A percentile compares a stretch with the other conserved stretches of the same genome.
Evolutionary conservation across 441 rosid genomes (phyloP).

Genomic region (Gossypium schwendimanii): DNA sequence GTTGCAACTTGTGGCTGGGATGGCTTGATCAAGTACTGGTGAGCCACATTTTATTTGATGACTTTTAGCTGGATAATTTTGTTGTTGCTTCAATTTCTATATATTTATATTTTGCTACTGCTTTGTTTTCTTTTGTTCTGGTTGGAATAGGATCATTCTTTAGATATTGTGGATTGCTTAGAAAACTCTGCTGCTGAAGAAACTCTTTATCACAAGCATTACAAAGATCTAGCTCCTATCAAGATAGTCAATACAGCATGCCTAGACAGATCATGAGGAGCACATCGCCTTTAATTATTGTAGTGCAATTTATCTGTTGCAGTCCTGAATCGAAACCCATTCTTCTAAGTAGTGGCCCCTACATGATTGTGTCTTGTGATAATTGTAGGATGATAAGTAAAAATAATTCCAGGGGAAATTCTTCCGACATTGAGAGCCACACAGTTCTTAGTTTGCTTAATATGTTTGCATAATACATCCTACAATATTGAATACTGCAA

Average conservation of each 20-base stretch:
- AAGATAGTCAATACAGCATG: too few relatives aligned
- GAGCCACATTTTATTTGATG: conserved; percentile 25
- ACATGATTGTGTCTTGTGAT: neutral
- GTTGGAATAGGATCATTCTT: neutral
- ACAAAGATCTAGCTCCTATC: neutral
- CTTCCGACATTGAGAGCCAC: neutral
- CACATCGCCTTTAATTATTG: neutral
- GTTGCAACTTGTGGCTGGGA: conserved; percentile 99
- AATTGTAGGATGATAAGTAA: neutral
- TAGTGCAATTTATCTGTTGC: neutral
- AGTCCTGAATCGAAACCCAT: neutral
- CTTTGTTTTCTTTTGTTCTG: neutral
- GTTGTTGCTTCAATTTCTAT: neutral
- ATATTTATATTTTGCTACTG: neutral
- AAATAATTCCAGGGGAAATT: neutral
- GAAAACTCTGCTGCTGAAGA: neutral
- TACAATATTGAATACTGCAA: neutral
- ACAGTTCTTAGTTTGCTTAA: neutral
- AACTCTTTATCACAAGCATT: neutral
- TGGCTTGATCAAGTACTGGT: conserved; percentile 98
- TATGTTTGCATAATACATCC: neutral
- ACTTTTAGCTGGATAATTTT: neutral
- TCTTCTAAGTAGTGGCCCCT: neutral
- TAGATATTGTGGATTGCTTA: neutral
- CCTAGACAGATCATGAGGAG: neutral